Evolutionary conservation across 805 yeast genomes (phyloP), one percentile per base, ranked within the genome.

Genomic region (Zygosaccharomyces bailii): DNA sequence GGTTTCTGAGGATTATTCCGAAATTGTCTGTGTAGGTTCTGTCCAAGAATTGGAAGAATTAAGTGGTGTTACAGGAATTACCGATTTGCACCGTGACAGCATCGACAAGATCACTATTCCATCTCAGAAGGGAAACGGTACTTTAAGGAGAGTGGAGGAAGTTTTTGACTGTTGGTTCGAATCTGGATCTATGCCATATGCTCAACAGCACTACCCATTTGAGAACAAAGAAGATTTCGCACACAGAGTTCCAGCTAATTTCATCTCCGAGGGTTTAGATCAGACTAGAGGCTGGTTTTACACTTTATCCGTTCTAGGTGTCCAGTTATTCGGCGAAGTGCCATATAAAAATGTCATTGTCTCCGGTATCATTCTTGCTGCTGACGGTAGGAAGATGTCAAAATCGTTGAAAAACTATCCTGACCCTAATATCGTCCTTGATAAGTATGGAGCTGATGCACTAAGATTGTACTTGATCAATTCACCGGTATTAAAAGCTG

Each of bases 211-310:
- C 68, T 93, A 90, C 66, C 99, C 99, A 54, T 93, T 93, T 66
- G 96, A 91, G 71, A 78, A 79, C 63, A 70, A 79, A 64, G 89
- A 86, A 11, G 67, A 66, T 38, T 91, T 91, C 71, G 61, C 71
- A 29, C 65, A 76, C 45, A 78, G 86, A 38, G 95, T 87, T 82
- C 99, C 99, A 37, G 99, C 96, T 35, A 91, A 93, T 69, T 93
- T 93, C 70, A 93, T 93, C 60, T 84, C 96, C 48, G 99, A 93
- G 76, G 99, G 99, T 72, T 79, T 93, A 59, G 99, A 93, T 72
- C 99, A 93, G 75, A 93, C 99, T 48, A 87, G 99, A 80, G 99
- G 99, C 66, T 93, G 99, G 99, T 93, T 93, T 73, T 93, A 93
- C 70, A 93, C 99, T 42, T 76, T 93, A 67, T 84, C 95, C 36